Conservation (phyloP, 768 basidiomycete species). For the Boletus speciosus region DNA sequence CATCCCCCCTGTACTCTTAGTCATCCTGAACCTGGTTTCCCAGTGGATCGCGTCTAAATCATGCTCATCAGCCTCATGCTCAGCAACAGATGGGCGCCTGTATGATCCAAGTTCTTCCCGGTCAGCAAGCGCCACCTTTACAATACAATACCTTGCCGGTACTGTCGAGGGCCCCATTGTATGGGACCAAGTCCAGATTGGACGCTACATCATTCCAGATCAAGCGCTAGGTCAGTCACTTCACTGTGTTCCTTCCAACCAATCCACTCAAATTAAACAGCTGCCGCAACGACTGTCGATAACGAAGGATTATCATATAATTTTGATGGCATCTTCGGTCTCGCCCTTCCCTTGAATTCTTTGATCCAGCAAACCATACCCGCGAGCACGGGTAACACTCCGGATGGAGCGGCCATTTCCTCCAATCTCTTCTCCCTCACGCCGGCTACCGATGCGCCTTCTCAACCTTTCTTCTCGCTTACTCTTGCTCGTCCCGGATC, state of each 20-base stretch:
- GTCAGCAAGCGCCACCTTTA: constrained; percentile 42
- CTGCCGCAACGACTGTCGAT: constrained; percentile 52
- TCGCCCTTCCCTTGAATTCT: constrained; percentile 73
- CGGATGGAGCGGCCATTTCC: constrained; percentile 64
- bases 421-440: constrained; percentile 73
- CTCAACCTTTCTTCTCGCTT: constrained; percentile 63
- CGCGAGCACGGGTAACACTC: constrained; percentile 44
- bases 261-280: constrained; percentile 32
- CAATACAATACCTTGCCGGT: constrained; percentile 60
- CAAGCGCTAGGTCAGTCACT: constrained; percentile 64
- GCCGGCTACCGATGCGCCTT: constrained; percentile 48
- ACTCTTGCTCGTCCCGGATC: constrained; percentile 68
- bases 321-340: constrained; percentile 70
- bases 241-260: not conserved
- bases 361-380: constrained; percentile 53
- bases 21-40: not conserved
- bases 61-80: constrained; percentile 56
- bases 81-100: constrained; percentile 39
- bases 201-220: constrained; percentile 57
- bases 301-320: constrained; percentile 53
- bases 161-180: constrained; percentile 58
- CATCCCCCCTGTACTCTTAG: not conserved
- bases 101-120: constrained; percentile 56
- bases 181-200: constrained; percentile 64
- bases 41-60: constrained; percentile 75